phyloP scores from a whole-genome alignment of 1,139 yeast species.

The Pichia sp. region DNA sequence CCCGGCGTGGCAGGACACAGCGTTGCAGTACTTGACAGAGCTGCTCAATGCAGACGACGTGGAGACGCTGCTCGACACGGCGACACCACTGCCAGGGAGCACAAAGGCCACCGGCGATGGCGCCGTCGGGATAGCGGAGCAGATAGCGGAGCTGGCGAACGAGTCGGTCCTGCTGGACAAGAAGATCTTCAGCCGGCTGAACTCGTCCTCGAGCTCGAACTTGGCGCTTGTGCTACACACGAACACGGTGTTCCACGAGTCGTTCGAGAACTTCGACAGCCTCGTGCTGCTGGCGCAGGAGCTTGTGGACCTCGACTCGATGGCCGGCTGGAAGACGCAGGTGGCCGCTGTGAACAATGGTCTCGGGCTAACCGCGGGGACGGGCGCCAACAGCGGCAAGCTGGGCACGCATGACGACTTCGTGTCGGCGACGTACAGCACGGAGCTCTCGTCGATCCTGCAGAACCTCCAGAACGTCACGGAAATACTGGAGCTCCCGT shows the following conservation, averaged over 20 bases:
- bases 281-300: not conserved
- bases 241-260: conserved; percentile 1
- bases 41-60: conserved; percentile 24
- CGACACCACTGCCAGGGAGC: conserved; percentile 7
- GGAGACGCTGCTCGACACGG: conserved; percentile 24
- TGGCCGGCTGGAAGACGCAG: conserved; percentile 6
- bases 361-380: not conserved
- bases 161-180: conserved; percentile 9
- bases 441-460: conserved; percentile 35
- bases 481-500: conserved; percentile 79
- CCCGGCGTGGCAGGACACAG: conserved; percentile 1
- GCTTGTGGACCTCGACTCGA: not conserved
- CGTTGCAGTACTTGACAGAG: conserved; percentile 5
- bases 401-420: not conserved
- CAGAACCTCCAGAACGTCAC: conserved; percentile 67
- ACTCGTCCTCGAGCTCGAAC: conserved; percentile 20
- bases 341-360: conserved; percentile 2
- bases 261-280: conserved; percentile 6
- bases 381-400: not conserved
- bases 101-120: conserved; percentile 14
- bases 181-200: conserved; percentile 1
- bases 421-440: not conserved
- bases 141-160: conserved; percentile 41
- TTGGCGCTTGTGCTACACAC: conserved; percentile 31
- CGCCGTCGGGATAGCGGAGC: conserved; percentile 29